Conservation (phyloP, 2,329 filamentous ascomycete genomes). For the Neopestalotiopsis sp. region DNA sequence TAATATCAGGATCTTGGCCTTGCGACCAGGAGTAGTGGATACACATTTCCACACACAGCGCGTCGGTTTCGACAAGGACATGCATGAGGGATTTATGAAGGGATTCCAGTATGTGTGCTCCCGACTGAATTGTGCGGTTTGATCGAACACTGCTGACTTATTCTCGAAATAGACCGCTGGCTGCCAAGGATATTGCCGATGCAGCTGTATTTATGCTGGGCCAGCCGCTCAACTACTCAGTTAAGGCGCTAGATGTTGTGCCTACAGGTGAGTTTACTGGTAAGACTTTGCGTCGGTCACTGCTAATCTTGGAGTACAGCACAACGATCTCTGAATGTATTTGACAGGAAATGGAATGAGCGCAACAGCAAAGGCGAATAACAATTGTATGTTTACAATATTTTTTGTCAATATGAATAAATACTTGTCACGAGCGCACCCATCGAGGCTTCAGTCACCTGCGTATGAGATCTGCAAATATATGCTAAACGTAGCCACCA, state of each 20-base stretch:
- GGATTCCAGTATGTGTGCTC: constrained; percentile 40
- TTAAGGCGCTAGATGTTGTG: constrained; percentile 10
- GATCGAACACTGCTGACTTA: neutral
- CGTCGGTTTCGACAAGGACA: constrained; percentile 46
- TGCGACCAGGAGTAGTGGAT: constrained; percentile 52
- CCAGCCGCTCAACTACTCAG: constrained; percentile 4
- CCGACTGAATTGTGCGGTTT: neutral
- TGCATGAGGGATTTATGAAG: constrained; percentile 48
- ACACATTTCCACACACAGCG: constrained; percentile 53
- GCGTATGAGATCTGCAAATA: too few species aligned
- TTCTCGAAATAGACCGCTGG: neutral
- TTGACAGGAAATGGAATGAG: constrained; percentile 13
- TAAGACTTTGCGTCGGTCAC: neutral
- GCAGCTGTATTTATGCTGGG: constrained; percentile 5
- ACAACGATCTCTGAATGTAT: constrained; percentile 4
- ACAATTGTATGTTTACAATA: neutral
- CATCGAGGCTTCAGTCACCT: too few species aligned
- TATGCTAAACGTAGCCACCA: too few species aligned
- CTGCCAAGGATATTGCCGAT: neutral
- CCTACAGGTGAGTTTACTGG: neutral
- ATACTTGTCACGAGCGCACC: too few species aligned
- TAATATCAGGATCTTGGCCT: constrained; percentile 50
- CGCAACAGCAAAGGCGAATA: neutral
- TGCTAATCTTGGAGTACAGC: neutral
- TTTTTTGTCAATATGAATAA: too few species aligned